These are phyloP conservation scores for Colletotrichum melonis DNA, from an alignment of 2,329 filamentous ascomycete species.

Conservation along the genomic window DNA sequence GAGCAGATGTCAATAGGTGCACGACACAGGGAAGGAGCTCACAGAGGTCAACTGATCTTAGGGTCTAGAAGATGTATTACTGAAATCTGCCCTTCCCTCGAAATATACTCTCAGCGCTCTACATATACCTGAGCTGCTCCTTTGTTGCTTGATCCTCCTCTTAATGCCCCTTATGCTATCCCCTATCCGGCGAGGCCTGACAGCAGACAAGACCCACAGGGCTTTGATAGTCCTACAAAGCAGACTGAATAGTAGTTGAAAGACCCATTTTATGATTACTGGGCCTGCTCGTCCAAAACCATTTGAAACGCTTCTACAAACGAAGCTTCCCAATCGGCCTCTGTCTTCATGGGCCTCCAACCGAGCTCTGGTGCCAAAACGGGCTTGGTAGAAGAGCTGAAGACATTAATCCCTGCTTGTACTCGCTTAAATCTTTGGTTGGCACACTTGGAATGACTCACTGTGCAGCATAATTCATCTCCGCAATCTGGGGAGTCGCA, in stretches of 20 bases:
- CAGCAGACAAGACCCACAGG: no score
- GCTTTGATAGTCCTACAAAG: background rate
- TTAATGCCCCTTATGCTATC: no score
- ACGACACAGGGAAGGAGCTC: no score
- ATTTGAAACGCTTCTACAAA: conserved; percentile 36
- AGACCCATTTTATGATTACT: background rate
- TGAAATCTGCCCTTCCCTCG: no score
- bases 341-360: conserved; percentile 46
- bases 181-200: no score
- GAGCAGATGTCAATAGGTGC: background rate
- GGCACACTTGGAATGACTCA: background rate
- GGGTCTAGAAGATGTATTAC: no score
- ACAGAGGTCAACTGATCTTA: no score
- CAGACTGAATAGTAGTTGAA: background rate
- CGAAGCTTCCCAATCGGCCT: conserved; percentile 40
- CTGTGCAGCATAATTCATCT: conserved; percentile 29
- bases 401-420: background rate
- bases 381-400: conserved; percentile 38
- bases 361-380: conserved; percentile 42
- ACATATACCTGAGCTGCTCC: no score
- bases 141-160: no score
- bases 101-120: no score
- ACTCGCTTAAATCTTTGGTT: background rate
- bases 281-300: conserved; percentile 4
- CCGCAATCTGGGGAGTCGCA: background rate